phyloP scores from a whole-genome alignment of 805 yeast genomes.

The Lipomyces sp. region DNA sequence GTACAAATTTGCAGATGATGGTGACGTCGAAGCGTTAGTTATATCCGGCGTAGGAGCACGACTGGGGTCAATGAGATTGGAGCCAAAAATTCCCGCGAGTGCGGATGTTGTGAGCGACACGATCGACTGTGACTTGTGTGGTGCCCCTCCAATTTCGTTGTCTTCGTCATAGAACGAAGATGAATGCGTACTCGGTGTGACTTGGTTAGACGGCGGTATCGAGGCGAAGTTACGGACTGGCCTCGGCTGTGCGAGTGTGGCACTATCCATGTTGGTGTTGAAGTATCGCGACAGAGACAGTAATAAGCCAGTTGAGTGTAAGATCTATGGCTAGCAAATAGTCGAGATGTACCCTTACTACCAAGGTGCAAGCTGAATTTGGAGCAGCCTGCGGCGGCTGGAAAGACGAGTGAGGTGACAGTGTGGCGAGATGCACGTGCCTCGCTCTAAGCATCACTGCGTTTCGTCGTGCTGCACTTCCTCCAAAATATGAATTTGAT shows the following conservation, averaged over 20 bases:
- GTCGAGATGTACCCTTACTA: not conserved
- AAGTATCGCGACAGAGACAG: not conserved
- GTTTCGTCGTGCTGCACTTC: too few relatives aligned
- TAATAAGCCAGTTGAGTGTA: not conserved
- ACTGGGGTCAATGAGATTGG: constrained; percentile 47
- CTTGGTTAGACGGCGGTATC: constrained; percentile 8
- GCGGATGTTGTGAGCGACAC: constrained; percentile 43
- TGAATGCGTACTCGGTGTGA: not conserved
- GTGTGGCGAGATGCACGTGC: constrained; percentile 7
- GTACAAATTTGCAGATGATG: constrained; percentile 4
- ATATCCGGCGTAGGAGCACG: constrained; percentile 40
- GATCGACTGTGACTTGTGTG: constrained; percentile 30
- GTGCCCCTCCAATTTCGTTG: constrained; percentile 10
- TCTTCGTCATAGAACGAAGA: constrained; percentile 5
- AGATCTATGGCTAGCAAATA: not conserved
- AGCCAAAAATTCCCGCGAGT: constrained; percentile 49
- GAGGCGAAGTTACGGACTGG: constrained; percentile 17
- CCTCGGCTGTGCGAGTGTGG: not conserved
- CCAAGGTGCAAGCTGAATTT: not conserved
- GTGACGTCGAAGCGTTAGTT: not conserved
- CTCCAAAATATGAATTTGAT: too few relatives aligned
- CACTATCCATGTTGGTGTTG: not conserved
- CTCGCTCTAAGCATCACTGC: too few relatives aligned
- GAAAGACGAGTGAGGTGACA: not conserved
- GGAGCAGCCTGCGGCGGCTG: not conserved